Base-by-base conservation (phyloP, 805 yeast species). In the Yarrowia sp. region DNA sequence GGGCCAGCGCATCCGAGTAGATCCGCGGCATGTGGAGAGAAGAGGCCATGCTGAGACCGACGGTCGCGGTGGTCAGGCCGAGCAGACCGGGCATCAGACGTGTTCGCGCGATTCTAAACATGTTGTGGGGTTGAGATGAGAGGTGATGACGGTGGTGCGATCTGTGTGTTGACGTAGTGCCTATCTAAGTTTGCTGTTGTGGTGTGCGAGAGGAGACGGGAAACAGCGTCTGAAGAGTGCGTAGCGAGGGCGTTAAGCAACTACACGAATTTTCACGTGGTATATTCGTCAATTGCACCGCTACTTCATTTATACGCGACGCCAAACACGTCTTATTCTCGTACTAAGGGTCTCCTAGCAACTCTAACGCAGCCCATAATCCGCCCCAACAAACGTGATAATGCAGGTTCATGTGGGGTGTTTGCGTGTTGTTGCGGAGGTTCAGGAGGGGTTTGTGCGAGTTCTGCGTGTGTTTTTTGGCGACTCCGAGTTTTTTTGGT, bases 31-130 rank as follows among this genome's bases (percentile, higher is more conserved):
- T 51, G 22, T 18, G 29, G 14, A 51, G 22, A 3, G 38, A 31
- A 16, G 58, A 51, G 13, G 41, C 24, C 58, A 51, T 51, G 24
- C 42, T 35, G 24, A 51, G 32, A 10, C 41, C 58, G 8, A 51
- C 58, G 0, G 58, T 29, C n/a, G 58, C 58, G 13, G 58, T 24
- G 10, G 58, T 51, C 24, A 51, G 41, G 9, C 58, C 58, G 18
- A 51, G 31, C 3, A 51, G 32, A 13, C 58, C 58, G 32, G 58
- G 58, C 42, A 51, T 51, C 0, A 35, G 33, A 24, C 58, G 58
- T 7, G 58, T 14, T 51, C 58, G 31, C 7, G 58, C 58, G 4
- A 51, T 51, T 51, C 58, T 29, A 16, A 51, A 51, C 58, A 51
- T 51, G 4, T 13, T 18, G 24, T 19, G 25, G 3, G 47, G n/a